Evolutionary conservation across 768 basidiomycete genomes (phyloP), one percentile per base, ranked within the genome.

Genomic region (Lactarius hengduanensis): DNA sequence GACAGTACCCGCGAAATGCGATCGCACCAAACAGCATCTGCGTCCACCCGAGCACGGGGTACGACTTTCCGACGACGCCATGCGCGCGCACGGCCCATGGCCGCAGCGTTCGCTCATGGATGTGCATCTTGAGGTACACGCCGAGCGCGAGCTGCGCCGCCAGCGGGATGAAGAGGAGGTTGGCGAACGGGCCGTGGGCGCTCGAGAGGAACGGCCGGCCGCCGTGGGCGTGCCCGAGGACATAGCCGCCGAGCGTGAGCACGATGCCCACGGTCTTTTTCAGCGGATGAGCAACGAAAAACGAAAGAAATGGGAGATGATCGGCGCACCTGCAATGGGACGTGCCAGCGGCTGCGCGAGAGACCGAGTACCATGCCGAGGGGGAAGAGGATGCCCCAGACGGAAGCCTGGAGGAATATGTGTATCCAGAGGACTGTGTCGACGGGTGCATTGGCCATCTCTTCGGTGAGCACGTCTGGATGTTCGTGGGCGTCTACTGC

Each of bases 351-450:
- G 75, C 93, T 95, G 66, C 87, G 81, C n/a, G 85, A 77, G 18
- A 92, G 77, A 20, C 89, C 89, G 4, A 91, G 76, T 0, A 91
- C 86, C 89, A 91, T 90, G 34, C 88, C 95, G 8, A 87, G 80
- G 0, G 95, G 95, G 73, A 96, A 97, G 38, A 94, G 73, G 2
- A 96, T 71, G 4, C 92, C 93, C 95, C 95, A 96, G 5, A 91
- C 86, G 9, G 82, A 71, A 3, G 82, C 84, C 71, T 97, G 95
- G 15, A 96, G 75, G 38, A 81, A 79, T 61, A 95, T 94, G 74
- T 96, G 94, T 26, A 93, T 83, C 85, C 87, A 91, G 32, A 96
- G 82, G 36, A 91, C 84, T 15, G 84, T 74, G 76, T 97, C 94
- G 10, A 93, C 81, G 1, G 92, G 87, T 5, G 84, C 85, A 58